Conservation (phyloP, 78 protist species). For the Ministeria vibrans region DNA sequence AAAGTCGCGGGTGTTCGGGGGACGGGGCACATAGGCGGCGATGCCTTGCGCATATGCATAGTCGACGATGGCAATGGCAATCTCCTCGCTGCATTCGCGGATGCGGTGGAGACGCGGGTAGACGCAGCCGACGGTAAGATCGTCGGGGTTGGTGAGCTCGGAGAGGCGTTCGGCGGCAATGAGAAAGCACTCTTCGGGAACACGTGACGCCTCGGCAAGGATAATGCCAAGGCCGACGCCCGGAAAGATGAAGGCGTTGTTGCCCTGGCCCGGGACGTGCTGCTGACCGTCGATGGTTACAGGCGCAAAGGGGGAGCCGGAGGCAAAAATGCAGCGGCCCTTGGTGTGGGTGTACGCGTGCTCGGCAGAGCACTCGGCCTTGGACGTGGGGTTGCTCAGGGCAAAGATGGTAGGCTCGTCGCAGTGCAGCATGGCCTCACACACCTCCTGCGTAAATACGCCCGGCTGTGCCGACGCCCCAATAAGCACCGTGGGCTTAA, state of each 20-base stretch:
- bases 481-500: slow-evolving; percentile 78
- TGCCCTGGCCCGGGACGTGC: slow-evolving; percentile 68
- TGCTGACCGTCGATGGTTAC: slow-evolving; percentile 37
- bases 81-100: slow-evolving; percentile 33
- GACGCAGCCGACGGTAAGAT: neutral
- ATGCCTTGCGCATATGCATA: no score
- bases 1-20: no score
- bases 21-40: no score
- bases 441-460: slow-evolving; percentile 72
- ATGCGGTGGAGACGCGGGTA: slow-evolving; percentile 56
- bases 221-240: slow-evolving; percentile 84
- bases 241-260: slow-evolving; percentile 81
- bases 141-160: slow-evolving; percentile 24
- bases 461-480: slow-evolving; percentile 75
- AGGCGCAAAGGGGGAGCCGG: slow-evolving; percentile 87
- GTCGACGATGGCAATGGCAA: slow-evolving; percentile 60
- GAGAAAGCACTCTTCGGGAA: slow-evolving; percentile 66
- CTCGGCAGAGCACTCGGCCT: slow-evolving; percentile 82
- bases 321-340: slow-evolving; percentile 77
- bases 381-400: slow-evolving; percentile 67
- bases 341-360: no score
- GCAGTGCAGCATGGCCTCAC: slow-evolving; percentile 53
- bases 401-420: no score
- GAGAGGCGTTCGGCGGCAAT: slow-evolving; percentile 71
- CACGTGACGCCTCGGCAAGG: slow-evolving; percentile 29